Percentiles rank a stretch among this genome's conserved stretches.
Evolutionary conservation across 345 rosid genomes (phyloP).

Genomic region (Brassica nigra): DNA sequence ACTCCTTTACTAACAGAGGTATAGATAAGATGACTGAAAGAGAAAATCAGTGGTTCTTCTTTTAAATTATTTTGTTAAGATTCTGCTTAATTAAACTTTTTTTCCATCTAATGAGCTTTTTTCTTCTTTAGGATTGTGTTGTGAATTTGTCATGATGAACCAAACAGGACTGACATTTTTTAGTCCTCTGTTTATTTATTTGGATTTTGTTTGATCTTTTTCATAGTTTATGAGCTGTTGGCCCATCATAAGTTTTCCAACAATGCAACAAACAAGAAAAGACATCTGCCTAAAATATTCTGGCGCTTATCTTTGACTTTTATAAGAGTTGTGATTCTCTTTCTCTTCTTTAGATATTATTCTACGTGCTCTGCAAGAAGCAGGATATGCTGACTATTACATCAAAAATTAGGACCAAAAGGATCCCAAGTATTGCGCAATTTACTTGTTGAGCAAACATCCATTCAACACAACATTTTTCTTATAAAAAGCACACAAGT

Average conservation of each 20-base stretch:
- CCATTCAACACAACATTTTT: neutral
- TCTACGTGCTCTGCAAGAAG: neutral
- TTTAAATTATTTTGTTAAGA: slow-evolving; percentile 41
- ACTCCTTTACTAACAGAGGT: slow-evolving; percentile 37
- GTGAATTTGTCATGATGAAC: neutral
- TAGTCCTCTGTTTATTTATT: neutral
- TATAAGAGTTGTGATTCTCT: neutral
- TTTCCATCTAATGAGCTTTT: neutral
- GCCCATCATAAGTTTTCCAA: neutral
- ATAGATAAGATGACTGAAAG: slow-evolving; percentile 43
- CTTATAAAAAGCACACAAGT: neutral
- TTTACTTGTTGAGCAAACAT: neutral
- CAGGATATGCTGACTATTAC: neutral
- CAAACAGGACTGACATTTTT: neutral
- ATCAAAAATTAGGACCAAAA: neutral
- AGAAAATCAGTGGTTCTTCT: slow-evolving; percentile 39
- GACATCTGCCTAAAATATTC: neutral
- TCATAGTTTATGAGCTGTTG: neutral
- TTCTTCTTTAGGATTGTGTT: neutral
- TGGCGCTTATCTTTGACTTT: neutral
- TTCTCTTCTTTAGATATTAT: neutral
- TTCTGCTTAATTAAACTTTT: neutral
- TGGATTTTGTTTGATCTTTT: neutral
- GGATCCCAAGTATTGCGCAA: neutral
- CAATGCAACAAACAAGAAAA: neutral